Evolutionary conservation across 1,284 basidiomycete species (phyloP).

Genomic region (Fereydounia khargensis): DNA sequence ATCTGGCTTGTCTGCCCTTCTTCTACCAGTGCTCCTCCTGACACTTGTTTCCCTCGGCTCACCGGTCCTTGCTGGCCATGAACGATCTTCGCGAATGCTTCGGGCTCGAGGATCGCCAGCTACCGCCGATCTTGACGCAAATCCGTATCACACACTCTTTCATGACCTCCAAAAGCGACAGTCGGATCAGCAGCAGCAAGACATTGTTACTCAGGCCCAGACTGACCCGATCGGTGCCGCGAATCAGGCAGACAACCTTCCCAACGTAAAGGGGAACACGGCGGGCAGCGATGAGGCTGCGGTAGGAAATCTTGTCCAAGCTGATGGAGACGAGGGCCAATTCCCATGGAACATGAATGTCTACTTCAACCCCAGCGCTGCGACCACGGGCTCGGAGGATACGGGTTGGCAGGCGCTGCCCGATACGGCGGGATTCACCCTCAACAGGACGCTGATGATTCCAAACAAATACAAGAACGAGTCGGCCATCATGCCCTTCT

Average conservation of each 20-base stretch:
- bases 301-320: conserved; percentile 13
- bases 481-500: conserved; percentile 39
- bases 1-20: too few relatives aligned
- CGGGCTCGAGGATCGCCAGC: too few relatives aligned
- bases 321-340: conserved; percentile 20
- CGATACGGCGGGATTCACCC: conserved; percentile 32
- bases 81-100: too few relatives aligned
- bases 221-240: conserved; percentile 19
- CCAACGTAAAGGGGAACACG: conserved; percentile 11
- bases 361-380: conserved; percentile 10
- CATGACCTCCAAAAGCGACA: too few relatives aligned
- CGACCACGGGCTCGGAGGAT: conserved; percentile 12
- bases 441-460: conserved; percentile 33
- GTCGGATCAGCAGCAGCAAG: conserved; percentile 3
- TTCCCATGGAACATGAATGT: conserved; percentile 14
- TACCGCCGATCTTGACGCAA: too few relatives aligned
- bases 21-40: too few relatives aligned
- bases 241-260: conserved; percentile 10
- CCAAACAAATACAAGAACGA: conserved; percentile 18
- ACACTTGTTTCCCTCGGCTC: too few relatives aligned
- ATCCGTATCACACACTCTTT: too few relatives aligned
- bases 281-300: conserved; percentile 12
- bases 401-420: conserved; percentile 2
- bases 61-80: too few relatives aligned
- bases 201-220: conserved; percentile 7